Conservation (phyloP, 176 grass and related monocot genomes). For the Elymus sibiricus region DNA sequence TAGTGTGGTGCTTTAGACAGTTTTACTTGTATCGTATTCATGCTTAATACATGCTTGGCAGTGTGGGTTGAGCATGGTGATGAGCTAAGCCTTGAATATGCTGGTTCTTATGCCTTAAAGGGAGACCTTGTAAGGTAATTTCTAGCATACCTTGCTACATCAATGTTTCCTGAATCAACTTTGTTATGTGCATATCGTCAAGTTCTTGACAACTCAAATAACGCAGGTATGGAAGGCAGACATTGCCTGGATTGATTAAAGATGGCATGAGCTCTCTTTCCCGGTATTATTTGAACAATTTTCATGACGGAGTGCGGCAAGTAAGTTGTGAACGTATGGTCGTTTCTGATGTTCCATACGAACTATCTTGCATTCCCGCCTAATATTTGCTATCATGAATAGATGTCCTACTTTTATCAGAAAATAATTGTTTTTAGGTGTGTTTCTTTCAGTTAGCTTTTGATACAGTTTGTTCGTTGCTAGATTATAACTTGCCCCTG, state of each 20-base stretch:
- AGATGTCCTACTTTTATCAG: slow-evolving; percentile 6
- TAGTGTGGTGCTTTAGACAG: slow-evolving; percentile 5
- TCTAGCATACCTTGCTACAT: background rate
- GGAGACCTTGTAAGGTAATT: slow-evolving; percentile 90
- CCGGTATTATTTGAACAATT: slow-evolving; percentile 98
- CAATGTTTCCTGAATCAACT: slow-evolving; percentile 11
- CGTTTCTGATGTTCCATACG: background rate
- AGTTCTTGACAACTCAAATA: slow-evolving; percentile 17
- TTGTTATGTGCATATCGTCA: background rate
- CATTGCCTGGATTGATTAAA: slow-evolving; percentile 88
- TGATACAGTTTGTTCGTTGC: background rate
- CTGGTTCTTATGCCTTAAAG: slow-evolving; percentile 94
- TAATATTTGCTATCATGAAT: slow-evolving; percentile 16
- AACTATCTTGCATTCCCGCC: background rate
- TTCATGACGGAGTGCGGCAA: slow-evolving; percentile 89
- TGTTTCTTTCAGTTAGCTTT: background rate
- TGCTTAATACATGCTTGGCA: slow-evolving; percentile 35
- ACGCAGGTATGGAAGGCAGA: slow-evolving; percentile 89
- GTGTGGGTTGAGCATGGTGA: slow-evolving; percentile 97
- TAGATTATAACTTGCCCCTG: background rate
- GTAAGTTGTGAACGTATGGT: slow-evolving; percentile 34
- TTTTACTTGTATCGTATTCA: slow-evolving; percentile 17
- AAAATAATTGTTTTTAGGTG: background rate
- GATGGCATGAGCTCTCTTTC: slow-evolving; percentile 93
- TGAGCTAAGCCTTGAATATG: slow-evolving; percentile 94